Conservation (phyloP, 106 monocot species). For the Dendrobium nobile region DNA sequence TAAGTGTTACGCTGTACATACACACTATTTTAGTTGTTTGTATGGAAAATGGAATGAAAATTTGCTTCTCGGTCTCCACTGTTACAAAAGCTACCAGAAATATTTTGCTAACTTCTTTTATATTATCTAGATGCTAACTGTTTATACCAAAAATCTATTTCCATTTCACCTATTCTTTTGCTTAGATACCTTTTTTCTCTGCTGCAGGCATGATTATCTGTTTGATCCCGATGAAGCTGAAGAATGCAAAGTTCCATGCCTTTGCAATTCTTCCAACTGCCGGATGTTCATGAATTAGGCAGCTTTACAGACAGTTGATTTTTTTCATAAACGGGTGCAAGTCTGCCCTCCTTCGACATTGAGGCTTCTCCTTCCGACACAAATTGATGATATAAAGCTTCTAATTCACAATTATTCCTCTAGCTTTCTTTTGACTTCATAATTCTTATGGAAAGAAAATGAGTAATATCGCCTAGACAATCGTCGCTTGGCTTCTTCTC, state of each 20-base stretch:
- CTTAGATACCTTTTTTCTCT: neutral
- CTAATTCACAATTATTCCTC: neutral
- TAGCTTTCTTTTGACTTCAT: neutral
- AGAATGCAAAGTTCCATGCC: conserved; percentile 72
- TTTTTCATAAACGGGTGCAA: conserved; percentile 7
- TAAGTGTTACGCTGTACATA: too few relatives aligned
- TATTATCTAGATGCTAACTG: too few relatives aligned
- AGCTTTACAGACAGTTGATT: conserved; percentile 12
- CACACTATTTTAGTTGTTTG: too few relatives aligned
- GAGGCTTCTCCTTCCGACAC: neutral
- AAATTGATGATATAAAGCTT: neutral
- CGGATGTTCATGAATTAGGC: conserved; percentile 62
- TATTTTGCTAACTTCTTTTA: too few relatives aligned
- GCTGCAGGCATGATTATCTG: conserved; percentile 67
- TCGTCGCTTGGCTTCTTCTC: neutral
- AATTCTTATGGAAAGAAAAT: neutral
- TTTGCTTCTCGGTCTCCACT: too few relatives aligned
- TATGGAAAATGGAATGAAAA: too few relatives aligned
- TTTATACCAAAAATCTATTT: too few relatives aligned
- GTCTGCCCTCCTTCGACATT: conserved; percentile 1
- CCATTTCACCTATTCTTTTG: neutral
- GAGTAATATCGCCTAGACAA: neutral
- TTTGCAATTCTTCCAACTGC: conserved; percentile 66
- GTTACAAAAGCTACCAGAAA: too few relatives aligned
- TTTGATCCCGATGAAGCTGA: conserved; percentile 79